Evolutionary conservation across 2,329 filamentous ascomycete species (phyloP), one percentile per base, ranked within the genome.

Genomic region (Thermochaetoides dissita): DNA sequence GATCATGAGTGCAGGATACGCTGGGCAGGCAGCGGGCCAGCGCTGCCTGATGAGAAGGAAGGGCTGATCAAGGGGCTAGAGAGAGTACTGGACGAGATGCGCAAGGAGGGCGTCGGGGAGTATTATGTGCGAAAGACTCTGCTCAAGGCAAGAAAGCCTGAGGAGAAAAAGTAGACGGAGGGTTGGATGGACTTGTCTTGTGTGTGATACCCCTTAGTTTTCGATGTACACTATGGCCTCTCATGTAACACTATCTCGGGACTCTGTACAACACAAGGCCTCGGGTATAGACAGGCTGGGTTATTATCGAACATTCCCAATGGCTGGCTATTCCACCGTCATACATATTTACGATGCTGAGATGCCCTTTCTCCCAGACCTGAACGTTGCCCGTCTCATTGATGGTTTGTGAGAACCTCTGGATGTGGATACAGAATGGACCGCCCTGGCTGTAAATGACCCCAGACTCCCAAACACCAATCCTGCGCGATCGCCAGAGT

Each of bases 1-100:
- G 91, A 98, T 59, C 70, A 79, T 48, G 71, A 88, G 49, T 94
- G 87, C 60, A 83, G 79, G 63, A 93, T 98, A 52, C 75, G 91
- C 43, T 98, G 91, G 91, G 91, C 89, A 0, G 91, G 84, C 4
- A 94, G 87, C 55, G 84, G 80, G 9, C 59, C 69, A 37, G 76
- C 79, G 37, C 69, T 77, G 47, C 71, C 71, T 0, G 72, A 73
- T 11, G 85, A 93, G 65, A 71, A 68, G 49, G 71, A 79, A 41
- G 73, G 76, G 35, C 57, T 93, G 56, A 73, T 75, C 34, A 82
- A 67, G 58, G 77, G 79, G 3, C 56, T 85, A 35, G 68, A 64
- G 53, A 72, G 74, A 50, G 59, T 91, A 42, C 59, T 84, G 38
- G 66, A 71, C 1, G 80, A 84, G 54, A 65, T 67, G 50, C 62